phyloP scores from a whole-genome alignment of 768 basidiomycete genomes.

The Holtermannia corniformis region DNA sequence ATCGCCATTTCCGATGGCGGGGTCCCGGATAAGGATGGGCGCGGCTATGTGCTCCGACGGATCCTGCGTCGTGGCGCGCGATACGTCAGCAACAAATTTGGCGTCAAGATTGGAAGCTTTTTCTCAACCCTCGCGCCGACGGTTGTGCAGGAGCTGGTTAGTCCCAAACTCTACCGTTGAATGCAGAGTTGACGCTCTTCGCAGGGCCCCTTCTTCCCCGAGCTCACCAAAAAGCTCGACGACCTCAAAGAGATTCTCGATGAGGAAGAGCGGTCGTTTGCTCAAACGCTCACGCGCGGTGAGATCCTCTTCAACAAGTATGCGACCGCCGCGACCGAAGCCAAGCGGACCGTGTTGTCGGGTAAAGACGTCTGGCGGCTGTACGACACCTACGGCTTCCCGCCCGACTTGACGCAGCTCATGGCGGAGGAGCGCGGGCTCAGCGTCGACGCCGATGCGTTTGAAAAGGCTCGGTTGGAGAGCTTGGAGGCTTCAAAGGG shows the following conservation, averaged over 20 bases:
- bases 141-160: conserved; percentile 77
- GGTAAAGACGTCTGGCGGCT: conserved; percentile 95
- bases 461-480: conserved; percentile 74
- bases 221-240: conserved; percentile 67
- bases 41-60: conserved; percentile 92
- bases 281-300: conserved; percentile 91
- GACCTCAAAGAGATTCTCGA: conserved; percentile 92
- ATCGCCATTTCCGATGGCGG: conserved; percentile 96
- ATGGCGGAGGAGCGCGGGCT: conserved; percentile 94
- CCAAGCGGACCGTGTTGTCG: conserved; percentile 57
- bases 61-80: conserved; percentile 90
- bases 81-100: conserved; percentile 89
- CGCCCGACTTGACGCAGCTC: conserved; percentile 85
- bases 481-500: conserved; percentile 90
- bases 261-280: conserved; percentile 96
- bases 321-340: conserved; percentile 56
- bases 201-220: conserved; percentile 82
- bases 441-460: conserved; percentile 73
- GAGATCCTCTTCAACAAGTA: conserved; percentile 92
- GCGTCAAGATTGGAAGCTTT: conserved; percentile 83
- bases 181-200: conserved; percentile 5
- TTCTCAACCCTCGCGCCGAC: conserved; percentile 87
- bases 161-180: conserved; percentile 20
- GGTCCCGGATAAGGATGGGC: conserved; percentile 87
- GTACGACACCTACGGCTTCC: conserved; percentile 98